Evolutionary conservation across 371 early-diverging fungal species (phyloP).

Genomic region (Mucor lusitanicus): DNA sequence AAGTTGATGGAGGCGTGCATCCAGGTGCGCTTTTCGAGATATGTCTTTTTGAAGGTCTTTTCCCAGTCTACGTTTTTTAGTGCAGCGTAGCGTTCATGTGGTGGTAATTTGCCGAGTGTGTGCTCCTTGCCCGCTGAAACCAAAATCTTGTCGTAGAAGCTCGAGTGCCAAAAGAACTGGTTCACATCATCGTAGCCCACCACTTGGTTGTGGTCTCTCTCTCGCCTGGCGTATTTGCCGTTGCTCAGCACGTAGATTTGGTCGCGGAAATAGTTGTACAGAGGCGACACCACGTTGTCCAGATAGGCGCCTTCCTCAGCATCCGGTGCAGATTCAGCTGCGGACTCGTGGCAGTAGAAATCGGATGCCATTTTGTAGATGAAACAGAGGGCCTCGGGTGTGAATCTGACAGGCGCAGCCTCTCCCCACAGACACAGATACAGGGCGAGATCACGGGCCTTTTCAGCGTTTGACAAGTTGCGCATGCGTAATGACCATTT

Average conservation of each 20-base stretch:
- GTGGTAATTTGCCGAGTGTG: slow-evolving; percentile 59
- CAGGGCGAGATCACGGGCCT: slow-evolving; percentile 75
- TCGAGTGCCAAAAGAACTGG: slow-evolving; percentile 84
- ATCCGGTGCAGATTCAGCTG: slow-evolving; percentile 24
- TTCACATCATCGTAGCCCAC: slow-evolving; percentile 93
- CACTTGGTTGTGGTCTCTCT: slow-evolving; percentile 78
- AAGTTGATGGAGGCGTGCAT: slow-evolving; percentile 88
- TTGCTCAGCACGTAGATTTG: slow-evolving; percentile 74
- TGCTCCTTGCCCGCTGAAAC: slow-evolving; percentile 55
- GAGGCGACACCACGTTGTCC: slow-evolving; percentile 69
- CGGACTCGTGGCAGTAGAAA: slow-evolving; percentile 38
- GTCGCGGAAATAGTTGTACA: slow-evolving; percentile 79
- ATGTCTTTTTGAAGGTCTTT: slow-evolving; percentile 79
- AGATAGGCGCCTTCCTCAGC: slow-evolving; percentile 74
- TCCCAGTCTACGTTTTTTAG: slow-evolving; percentile 75
- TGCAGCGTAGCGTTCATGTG: slow-evolving; percentile 66
- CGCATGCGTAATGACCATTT: slow-evolving; percentile 77
- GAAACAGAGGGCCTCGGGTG: slow-evolving; percentile 83
- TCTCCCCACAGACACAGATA: slow-evolving; percentile 91
- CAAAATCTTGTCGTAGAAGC: slow-evolving; percentile 62
- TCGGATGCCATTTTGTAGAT: slow-evolving; percentile 79
- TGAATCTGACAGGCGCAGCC: slow-evolving; percentile 78
- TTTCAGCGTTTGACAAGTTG: slow-evolving; percentile 68
- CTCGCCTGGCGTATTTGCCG: slow-evolving; percentile 74
- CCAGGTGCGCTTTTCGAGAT: slow-evolving; percentile 85